A percentile compares a stretch with the other conserved stretches of the same genome.
These are phyloP conservation scores for Monosporozyma siamensis DNA, from an alignment of 805 yeast species.

Conservation along the genomic window DNA sequence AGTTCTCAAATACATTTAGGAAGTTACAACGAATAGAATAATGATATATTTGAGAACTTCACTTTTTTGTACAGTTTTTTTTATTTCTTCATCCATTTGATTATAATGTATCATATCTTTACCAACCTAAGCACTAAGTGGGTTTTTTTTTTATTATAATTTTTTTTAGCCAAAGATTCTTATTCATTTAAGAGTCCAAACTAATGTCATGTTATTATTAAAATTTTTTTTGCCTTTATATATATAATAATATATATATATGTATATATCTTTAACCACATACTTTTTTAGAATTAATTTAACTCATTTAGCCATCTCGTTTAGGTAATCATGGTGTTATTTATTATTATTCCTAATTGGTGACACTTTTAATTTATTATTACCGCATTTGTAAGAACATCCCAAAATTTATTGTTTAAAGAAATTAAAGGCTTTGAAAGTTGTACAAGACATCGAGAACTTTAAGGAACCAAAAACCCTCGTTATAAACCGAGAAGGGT, in stretches of 20 bases:
- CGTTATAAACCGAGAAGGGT: too few species aligned
- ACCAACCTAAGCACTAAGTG: neutral
- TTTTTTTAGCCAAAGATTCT: neutral
- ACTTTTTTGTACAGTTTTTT: neutral
- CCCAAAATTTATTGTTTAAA: neutral
- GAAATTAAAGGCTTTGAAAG: too few species aligned
- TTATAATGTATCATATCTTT: neutral
- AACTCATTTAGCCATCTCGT: too few species aligned
- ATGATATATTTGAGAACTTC: neutral
- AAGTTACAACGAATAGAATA: neutral
- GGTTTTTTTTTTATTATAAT: neutral
- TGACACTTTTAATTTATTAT: too few species aligned
- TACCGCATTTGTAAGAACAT: too few species aligned
- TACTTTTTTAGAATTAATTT: neutral
- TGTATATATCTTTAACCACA: too few species aligned
- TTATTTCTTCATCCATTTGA: neutral
- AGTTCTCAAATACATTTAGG: neutral
- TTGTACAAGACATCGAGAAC: too few species aligned
- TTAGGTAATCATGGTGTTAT: too few species aligned
- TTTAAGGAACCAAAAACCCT: too few species aligned
- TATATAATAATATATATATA: too few species aligned
- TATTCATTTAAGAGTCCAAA: too few species aligned
- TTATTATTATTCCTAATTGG: too few species aligned
- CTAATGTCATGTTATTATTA: neutral
- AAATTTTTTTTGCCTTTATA: neutral